phyloP scores from a whole-genome alignment of 1,284 basidiomycete genomes.

The Boletus calvinii region DNA sequence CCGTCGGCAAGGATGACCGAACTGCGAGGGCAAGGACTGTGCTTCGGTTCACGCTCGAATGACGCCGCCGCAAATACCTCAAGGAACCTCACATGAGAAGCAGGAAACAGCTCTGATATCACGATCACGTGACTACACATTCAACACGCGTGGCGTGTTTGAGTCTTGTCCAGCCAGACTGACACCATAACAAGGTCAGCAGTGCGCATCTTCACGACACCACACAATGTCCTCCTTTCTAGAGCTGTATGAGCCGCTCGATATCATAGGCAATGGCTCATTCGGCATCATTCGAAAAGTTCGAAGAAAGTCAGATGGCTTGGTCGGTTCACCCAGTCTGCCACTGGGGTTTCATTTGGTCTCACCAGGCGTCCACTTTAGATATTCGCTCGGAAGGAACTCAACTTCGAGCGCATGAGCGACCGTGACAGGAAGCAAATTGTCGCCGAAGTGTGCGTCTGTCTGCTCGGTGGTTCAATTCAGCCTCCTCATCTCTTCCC shows the following conservation, averaged over 20 bases:
- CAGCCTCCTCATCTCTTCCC: background rate
- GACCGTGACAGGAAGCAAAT: conserved; percentile 94
- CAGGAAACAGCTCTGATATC: no score
- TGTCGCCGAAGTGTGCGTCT: conserved; percentile 91
- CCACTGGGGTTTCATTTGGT: conserved; percentile 6
- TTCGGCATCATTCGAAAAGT: conserved; percentile 98
- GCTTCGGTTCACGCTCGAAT: no score
- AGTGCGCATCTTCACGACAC: background rate
- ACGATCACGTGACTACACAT: conserved; percentile 27
- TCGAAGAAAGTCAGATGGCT: conserved; percentile 78
- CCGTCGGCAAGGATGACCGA: no score
- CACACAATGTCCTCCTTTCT: conserved; percentile 46
- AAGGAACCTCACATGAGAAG: no score
- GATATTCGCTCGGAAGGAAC: conserved; percentile 91
- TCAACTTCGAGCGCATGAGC: conserved; percentile 94
- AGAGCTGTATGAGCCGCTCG: conserved; percentile 82
- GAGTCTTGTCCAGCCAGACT: conserved; percentile 12
- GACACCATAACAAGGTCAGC: background rate
- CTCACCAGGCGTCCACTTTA: conserved; percentile 29
- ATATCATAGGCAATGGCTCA: conserved; percentile 94
- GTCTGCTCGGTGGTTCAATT: background rate
- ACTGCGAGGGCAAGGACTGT: no score
- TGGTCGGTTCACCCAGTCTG: conserved; percentile 53
- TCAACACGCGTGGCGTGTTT: conserved; percentile 28
- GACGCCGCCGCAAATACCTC: no score